Conservation (phyloP, 2,329 filamentous ascomycete species). For the Cyanodermella asteris region DNA sequence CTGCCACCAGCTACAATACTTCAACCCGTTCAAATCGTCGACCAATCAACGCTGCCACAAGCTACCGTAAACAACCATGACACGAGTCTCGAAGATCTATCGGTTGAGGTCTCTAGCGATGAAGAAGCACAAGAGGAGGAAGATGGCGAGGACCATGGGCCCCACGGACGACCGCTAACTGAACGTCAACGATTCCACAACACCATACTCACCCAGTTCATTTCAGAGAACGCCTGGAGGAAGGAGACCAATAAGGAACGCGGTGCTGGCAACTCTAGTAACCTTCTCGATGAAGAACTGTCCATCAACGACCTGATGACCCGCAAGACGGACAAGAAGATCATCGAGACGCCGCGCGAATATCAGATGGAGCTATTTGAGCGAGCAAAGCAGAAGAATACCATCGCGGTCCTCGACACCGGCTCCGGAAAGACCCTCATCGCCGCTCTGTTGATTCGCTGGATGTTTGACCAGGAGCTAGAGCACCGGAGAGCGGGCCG, state of each 20-base stretch:
- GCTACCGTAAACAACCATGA: no score
- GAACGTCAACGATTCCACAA: constrained; percentile 29
- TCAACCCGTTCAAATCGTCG: no score
- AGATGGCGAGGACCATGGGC: constrained; percentile 9
- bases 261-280: constrained; percentile 14
- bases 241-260: constrained; percentile 19
- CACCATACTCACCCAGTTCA: constrained; percentile 27
- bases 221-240: no score
- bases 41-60: no score
- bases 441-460: constrained; percentile 59
- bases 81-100: no score
- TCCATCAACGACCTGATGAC: constrained; percentile 32
- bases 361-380: constrained; percentile 89
- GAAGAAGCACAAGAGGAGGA: constrained; percentile 14
- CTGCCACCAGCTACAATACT: no score
- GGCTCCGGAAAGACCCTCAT: constrained; percentile 94
- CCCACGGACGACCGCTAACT: constrained; percentile 18
- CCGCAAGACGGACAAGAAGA: constrained; percentile 29
- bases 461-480: constrained; percentile 57
- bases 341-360: constrained; percentile 60
- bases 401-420: constrained; percentile 86
- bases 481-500: constrained; percentile 40
- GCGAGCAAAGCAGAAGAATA: constrained; percentile 61
- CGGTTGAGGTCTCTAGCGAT: no score
- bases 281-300: constrained; percentile 22